These are phyloP conservation scores for Fusarium multiceps DNA, from an alignment of 2,329 filamentous ascomycete genomes.

Conservation along the genomic window DNA sequence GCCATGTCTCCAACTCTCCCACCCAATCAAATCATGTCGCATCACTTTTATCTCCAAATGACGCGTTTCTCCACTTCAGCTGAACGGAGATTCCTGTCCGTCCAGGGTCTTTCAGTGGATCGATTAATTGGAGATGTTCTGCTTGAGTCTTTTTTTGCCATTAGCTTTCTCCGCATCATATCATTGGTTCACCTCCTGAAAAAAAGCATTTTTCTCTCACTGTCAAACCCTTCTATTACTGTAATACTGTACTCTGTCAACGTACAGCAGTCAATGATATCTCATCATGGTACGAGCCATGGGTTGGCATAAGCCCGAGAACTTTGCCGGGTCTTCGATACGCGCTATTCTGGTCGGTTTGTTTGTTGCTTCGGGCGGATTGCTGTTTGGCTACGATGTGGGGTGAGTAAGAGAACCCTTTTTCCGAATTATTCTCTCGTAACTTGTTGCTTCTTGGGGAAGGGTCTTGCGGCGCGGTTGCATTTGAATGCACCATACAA, in stretches of 20 bases:
- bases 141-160: neutral
- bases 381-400: slow-evolving; percentile 77
- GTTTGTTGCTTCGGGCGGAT: slow-evolving; percentile 75
- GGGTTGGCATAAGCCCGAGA: slow-evolving; percentile 79
- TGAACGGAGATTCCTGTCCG: neutral
- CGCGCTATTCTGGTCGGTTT: slow-evolving; percentile 77
- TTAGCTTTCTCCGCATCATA: slow-evolving; percentile 10
- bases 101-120: neutral
- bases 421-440: slow-evolving; percentile 5
- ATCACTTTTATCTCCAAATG: neutral
- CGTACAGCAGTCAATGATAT: slow-evolving; percentile 2
- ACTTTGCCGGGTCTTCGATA: slow-evolving; percentile 77
- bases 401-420: slow-evolving; percentile 61
- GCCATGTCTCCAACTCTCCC: neutral
- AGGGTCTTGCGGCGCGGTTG: slow-evolving; percentile 1
- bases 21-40: neutral
- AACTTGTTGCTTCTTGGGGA: slow-evolving; percentile 6
- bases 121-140: neutral
- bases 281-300: slow-evolving; percentile 71
- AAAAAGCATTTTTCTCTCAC: neutral
- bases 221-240: neutral
- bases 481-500: neutral
- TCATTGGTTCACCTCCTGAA: slow-evolving; percentile 5
- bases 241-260: neutral
- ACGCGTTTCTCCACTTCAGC: neutral